These are phyloP conservation scores for Symmetrospora coprosmae DNA, from an alignment of 768 basidiomycete genomes.

Conservation along the genomic window DNA sequence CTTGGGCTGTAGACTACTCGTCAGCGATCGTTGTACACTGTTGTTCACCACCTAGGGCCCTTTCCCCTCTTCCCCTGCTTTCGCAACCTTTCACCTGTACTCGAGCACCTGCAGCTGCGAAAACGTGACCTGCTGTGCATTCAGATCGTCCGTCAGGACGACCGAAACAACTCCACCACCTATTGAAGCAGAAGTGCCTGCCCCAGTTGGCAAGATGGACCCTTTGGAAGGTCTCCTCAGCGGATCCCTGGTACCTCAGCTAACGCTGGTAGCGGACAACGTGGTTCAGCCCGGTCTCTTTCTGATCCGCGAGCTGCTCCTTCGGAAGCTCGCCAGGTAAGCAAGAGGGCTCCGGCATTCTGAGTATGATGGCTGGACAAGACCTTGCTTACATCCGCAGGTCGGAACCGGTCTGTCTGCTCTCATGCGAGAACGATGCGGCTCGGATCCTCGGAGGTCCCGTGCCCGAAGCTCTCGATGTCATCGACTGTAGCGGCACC, in stretches of 20 bases:
- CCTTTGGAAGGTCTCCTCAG: not conserved
- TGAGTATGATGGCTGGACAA: not conserved
- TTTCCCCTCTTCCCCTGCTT: too few species aligned
- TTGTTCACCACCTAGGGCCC: too few species aligned
- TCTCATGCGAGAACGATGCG: not conserved
- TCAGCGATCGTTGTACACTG: too few species aligned
- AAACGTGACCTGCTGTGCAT: too few species aligned
- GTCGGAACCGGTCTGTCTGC: not conserved
- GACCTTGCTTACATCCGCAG: not conserved
- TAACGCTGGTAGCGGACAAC: conserved; percentile 25
- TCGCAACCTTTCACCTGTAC: too few species aligned
- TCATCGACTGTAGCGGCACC: not conserved
- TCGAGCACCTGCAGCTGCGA: too few species aligned
- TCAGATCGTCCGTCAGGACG: too few species aligned
- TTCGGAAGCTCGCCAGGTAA: conserved; percentile 2
- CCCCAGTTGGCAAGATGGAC: not conserved
- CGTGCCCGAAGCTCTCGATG: not conserved
- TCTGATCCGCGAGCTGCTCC: conserved; percentile 22
- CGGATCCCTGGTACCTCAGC: not conserved
- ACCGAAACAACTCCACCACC: too few species aligned
- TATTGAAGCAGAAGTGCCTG: too few species aligned
- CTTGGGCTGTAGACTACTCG: too few species aligned
- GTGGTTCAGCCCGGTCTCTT: conserved; percentile 24
- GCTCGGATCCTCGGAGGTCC: not conserved
- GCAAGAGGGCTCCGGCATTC: not conserved